Evolutionary conservation across 2,329 filamentous ascomycete species (phyloP), one percentile per base, ranked within the genome.

Genomic region (Penicillium fuscoglaucum): DNA sequence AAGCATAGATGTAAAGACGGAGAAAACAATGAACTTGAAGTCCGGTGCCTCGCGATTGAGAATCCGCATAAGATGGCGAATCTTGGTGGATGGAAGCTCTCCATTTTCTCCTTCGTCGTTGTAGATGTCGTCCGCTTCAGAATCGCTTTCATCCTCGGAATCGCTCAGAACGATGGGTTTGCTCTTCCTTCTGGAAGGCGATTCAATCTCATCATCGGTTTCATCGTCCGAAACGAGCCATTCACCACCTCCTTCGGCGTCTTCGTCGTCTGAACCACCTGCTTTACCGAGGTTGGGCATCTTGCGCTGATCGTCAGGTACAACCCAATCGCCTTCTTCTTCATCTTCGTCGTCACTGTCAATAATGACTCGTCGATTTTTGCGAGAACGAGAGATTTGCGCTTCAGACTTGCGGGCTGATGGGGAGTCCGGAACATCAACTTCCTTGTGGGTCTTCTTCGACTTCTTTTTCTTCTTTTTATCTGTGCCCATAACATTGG

Each of bases 1-100:
- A 46, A 99, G 86, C 95, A 99, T 99, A 0, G 91, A 95, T 0
- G 95, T 99, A 77, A 99, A 99, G 69, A 98, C 91, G 1, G 92
- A 96, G 77, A 99, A 99, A 63, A 99, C 92, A 69, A 99, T 99
- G 72, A 96, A 96, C 73, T 99, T 99, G 82, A 96, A 91, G 59
- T 91, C 82, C 1, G 83, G 79, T 0, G 87, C 87, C 74, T 99
- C 95, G 45, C 85, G 85, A 63, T 87, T 84, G 9, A 99, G 84
- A 52, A 99, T 90, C 60, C 86, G 82, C 70, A 96, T 84, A 21
- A 98, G 83, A 67, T 95, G 87, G 45, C 89, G 87, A 69, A 99
- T 96, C 79, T 99, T 99, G 67, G 95, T 93, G 0, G 95, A 99
- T 2, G 75, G 71, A 15, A 75, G 67, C 44, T 72, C 69, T 35